phyloP scores from a whole-genome alignment of 176 grass and related monocot genomes.

The Eleusine coracana region DNA sequence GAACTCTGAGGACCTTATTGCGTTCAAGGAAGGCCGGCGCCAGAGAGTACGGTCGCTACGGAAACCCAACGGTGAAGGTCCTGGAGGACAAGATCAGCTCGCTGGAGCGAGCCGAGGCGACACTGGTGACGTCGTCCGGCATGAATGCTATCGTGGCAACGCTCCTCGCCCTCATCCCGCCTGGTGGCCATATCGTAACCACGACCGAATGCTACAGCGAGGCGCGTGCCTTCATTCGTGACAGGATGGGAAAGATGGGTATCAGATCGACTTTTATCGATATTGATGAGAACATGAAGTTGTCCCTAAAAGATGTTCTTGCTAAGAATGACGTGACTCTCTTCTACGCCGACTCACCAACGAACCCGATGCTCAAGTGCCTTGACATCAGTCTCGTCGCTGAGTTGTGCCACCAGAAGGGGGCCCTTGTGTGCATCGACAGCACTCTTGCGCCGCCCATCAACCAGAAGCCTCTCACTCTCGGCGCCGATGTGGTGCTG shows the following conservation, averaged over 20 bases:
- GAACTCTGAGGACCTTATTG: slow-evolving; percentile 66
- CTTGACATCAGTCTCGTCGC: slow-evolving; percentile 44
- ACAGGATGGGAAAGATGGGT: slow-evolving; percentile 71
- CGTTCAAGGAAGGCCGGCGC: slow-evolving; percentile 80
- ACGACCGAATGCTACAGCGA: slow-evolving; percentile 86
- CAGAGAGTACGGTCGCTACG: slow-evolving; percentile 77
- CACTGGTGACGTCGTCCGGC: slow-evolving; percentile 74
- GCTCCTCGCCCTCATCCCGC: slow-evolving; percentile 59
- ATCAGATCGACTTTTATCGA: slow-evolving; percentile 69
- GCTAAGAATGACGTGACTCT: slow-evolving; percentile 58
- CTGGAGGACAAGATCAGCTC: slow-evolving; percentile 86
- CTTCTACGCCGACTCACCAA: slow-evolving; percentile 58
- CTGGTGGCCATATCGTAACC: slow-evolving; percentile 68
- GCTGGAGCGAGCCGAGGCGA: slow-evolving; percentile 74
- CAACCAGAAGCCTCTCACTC: slow-evolving; percentile 65
- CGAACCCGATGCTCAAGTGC: slow-evolving; percentile 65
- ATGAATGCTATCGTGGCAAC: slow-evolving; percentile 89
- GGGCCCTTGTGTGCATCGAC: slow-evolving; percentile 63
- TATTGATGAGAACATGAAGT: slow-evolving; percentile 52
- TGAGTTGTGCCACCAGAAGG: slow-evolving; percentile 50
- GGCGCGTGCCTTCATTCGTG: slow-evolving; percentile 68
- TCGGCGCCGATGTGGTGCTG: slow-evolving; percentile 62
- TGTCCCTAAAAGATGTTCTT: slow-evolving; percentile 46
- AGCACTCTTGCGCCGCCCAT: slow-evolving; percentile 66
- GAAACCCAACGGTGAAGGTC: slow-evolving; percentile 75